Conservation (phyloP, 257 asterid species). For the Rehmannia glutinosa region DNA sequence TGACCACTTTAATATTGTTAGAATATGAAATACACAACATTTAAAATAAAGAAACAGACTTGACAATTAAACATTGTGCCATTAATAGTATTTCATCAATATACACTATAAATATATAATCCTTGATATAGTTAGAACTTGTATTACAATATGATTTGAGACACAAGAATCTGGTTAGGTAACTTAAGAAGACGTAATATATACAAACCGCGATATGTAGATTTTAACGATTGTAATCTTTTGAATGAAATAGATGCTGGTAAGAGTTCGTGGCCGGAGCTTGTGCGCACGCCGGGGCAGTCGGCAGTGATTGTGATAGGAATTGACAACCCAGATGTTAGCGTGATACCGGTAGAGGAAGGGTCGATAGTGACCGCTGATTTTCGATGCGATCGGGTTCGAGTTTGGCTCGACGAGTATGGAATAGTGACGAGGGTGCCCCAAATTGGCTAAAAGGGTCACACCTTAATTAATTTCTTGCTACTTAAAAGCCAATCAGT, state of each 20-base stretch:
- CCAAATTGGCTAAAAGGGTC: constrained; percentile 19
- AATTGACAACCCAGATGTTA: constrained; percentile 12
- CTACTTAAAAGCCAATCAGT: not conserved
- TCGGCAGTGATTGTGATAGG: constrained; percentile 9
- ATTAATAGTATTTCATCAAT: no score
- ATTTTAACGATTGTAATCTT: no score
- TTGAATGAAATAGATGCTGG: constrained; percentile 4
- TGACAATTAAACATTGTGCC: no score
- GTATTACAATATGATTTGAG: no score
- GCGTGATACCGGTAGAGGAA: constrained; percentile 14
- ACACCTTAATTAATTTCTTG: not conserved
- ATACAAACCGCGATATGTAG: no score
- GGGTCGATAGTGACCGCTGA: constrained; percentile 28
- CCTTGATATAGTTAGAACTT: no score
- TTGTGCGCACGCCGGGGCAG: constrained; percentile 7
- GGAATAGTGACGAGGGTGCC: constrained; percentile 24
- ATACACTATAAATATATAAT: no score
- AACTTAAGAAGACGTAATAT: no score
- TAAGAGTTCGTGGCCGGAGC: constrained; percentile 29
- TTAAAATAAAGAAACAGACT: no score
- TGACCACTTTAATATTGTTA: no score
- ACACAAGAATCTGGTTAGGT: no score
- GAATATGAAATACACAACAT: no score
- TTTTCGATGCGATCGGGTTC: constrained; percentile 30
- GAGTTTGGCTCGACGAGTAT: constrained; percentile 28